These are phyloP conservation scores for Pezicula rhizophila DNA, from an alignment of 2,329 filamentous ascomycete genomes.

Conservation along the genomic window DNA sequence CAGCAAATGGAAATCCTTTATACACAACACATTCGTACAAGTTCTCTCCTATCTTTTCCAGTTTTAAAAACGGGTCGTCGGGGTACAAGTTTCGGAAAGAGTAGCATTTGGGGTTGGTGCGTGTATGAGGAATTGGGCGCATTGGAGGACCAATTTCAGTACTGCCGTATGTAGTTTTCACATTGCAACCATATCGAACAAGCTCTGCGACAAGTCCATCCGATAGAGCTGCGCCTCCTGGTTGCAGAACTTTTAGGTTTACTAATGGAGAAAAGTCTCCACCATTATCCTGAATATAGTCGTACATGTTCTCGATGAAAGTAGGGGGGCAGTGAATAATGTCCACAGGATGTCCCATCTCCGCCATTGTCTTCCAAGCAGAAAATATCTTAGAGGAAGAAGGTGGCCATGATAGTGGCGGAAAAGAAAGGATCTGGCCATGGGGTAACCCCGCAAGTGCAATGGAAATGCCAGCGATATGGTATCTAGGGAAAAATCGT, in stretches of 20 bases:
- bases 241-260: constrained; percentile 25
- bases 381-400: constrained; percentile 22
- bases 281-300: constrained; percentile 20
- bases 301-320: constrained; percentile 27
- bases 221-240: constrained; percentile 25
- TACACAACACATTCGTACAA: constrained; percentile 27
- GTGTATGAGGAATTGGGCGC: constrained; percentile 24
- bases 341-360: constrained; percentile 23
- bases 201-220: constrained; percentile 20
- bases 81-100: constrained; percentile 23
- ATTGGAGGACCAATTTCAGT: constrained; percentile 29
- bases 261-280: constrained; percentile 22
- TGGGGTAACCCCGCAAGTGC: constrained; percentile 26
- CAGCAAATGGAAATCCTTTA: constrained; percentile 27
- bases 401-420: constrained; percentile 25
- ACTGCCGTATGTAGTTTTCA: constrained; percentile 28
- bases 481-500: constrained; percentile 15
- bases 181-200: constrained; percentile 22
- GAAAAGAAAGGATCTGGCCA: constrained; percentile 25
- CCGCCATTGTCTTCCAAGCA: constrained; percentile 20
- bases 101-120: constrained; percentile 23
- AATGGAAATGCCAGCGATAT: constrained; percentile 26
- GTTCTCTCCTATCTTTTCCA: constrained; percentile 24
- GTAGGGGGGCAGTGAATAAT: constrained; percentile 26
- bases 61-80: constrained; percentile 20